Base-by-base conservation (phyloP, 768 basidiomycete species). In the Pleurotus platypus region DNA sequence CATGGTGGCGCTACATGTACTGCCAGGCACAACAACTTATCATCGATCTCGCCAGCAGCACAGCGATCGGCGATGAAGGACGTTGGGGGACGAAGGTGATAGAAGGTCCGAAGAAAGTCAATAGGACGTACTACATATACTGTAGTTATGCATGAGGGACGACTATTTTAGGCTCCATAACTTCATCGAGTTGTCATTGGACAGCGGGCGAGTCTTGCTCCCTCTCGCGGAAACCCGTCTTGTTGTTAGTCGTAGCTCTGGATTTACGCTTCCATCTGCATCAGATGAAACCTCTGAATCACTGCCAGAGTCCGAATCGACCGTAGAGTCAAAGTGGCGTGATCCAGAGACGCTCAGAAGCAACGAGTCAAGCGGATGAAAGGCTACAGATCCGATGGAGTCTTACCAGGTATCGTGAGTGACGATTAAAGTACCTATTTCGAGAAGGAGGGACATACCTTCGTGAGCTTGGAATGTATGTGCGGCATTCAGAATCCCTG, bases 301-400 rank as follows among this genome's bases (percentile, higher is more conserved):
- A 4, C 62, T 60, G 6, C 66, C 72, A 13, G 68, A 66, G 1
- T 69, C 61, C n/a, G 64, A 64, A 4, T 69, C 67, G 1, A 62
- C 55, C 18, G 43, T 58, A 15, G 63, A 58, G 1, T 60, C 60
- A 63, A 90, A 90, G 67, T 89, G 83, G n/a, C 92, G 73, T 5
- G 93, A 92, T 2, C 93, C 93, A 0, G 91, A 87, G 1, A 79
- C 78, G 0, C 90, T 86, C 16, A 90, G 66, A 2, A 93, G 62
- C 2, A 74, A 50, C 0, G 91, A 72, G 8, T 74, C 72, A 24
- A 79, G 68, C 0, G 92, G 91, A 61, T 94, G 87, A 63, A 94
- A 90, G 0, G 80, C 70, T 1, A 89, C 84, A 1, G 86, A 85
- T 1, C 90, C 86, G 6, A 94, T 70, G 2, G 87, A 80, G 66